These are phyloP conservation scores for Apiospora sp. DNA, from an alignment of 2,329 filamentous ascomycete species.

Conservation along the genomic window DNA sequence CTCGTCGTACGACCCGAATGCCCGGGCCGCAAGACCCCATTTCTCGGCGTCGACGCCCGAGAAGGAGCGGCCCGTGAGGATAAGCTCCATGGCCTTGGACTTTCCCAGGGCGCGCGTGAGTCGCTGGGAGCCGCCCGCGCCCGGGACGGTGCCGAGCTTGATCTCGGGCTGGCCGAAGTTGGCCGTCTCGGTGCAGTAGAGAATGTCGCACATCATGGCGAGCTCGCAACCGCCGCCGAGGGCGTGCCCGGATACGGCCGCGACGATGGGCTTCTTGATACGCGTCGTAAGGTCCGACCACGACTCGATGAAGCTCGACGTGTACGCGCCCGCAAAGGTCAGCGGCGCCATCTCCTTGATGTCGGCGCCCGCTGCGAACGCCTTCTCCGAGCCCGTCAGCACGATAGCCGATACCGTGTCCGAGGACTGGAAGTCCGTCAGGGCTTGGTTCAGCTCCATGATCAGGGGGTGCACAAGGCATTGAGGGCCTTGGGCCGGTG, in stretches of 20 bases:
- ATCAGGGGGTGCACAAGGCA: constrained; percentile 90
- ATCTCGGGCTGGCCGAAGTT: constrained; percentile 98
- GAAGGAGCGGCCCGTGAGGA: constrained; percentile 86
- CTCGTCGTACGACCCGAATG: constrained; percentile 81
- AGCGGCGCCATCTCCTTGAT: constrained; percentile 99
- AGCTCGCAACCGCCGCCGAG: constrained; percentile 96
- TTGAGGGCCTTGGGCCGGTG: constrained; percentile 96
- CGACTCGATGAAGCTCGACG: constrained; percentile 88
- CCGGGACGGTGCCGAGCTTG: constrained; percentile 91
- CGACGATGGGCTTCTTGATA: constrained; percentile 93
- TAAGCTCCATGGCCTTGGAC: constrained; percentile 88
- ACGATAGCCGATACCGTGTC: constrained; percentile 78
- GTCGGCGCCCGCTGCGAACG: constrained; percentile 94
- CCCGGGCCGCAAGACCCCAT: constrained; percentile 88
- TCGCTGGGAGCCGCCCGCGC: constrained; percentile 89
- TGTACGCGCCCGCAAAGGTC: constrained; percentile 88
- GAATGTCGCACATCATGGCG: constrained; percentile 95
- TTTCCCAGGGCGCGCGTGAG: constrained; percentile 85
- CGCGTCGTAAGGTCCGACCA: constrained; percentile 88
- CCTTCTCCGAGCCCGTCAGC: constrained; percentile 86
- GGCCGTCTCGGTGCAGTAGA: constrained; percentile 86
- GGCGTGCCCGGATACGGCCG: constrained; percentile 92
- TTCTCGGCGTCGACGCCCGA: constrained; percentile 83
- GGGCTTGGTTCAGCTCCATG: constrained; percentile 83
- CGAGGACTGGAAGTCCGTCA: constrained; percentile 74